Evolutionary conservation across 805 yeast genomes (phyloP), one percentile per base, ranked within the genome.

Genomic region (Candida pini): DNA sequence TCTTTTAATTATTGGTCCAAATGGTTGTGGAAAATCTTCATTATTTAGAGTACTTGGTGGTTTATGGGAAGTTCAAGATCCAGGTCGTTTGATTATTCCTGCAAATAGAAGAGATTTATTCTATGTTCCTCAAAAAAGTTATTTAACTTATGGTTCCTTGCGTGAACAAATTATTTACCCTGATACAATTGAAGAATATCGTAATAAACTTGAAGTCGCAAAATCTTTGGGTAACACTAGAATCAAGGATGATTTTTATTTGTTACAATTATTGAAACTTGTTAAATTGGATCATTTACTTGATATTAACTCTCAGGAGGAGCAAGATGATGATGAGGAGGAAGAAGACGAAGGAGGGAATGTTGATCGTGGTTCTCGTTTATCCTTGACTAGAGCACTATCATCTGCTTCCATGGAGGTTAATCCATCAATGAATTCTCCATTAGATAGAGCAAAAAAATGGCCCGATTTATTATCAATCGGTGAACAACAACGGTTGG

Each of bases 11-110:
- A 88, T 90, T 8, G 97, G 97, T 0, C 97, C 97, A 10, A 89
- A 89, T 53, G 97, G 97, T 1, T 84, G 95, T 43, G 97, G 97
- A 18, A 89, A 89, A 61, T 88, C 96, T 0, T 89, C 97, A 0
- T 64, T 89, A 38, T 89, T 89, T 58, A 73, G 97, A 53, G 75
- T 89, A 50, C 69, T 89, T 30, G 96, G 97, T 36, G 96, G 96
- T 0, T 67, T 89, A 45, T 89, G 97, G 97, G 95, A 92, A 3
- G 79, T 88, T 15, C 65, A 71, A 29, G 58, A 62, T 9, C 64
- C 67, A 1, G 80, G 80, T 9, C 55, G 61, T 17, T 69, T 85
- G 26, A 71, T 71, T 5, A 74, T 84, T 18, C 95, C 95, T 6
- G 67, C 68, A 27, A 63, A 73, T 4, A 72, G 73, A 48, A 75